A percentile compares a stretch with the other conserved stretches of the same genome.
Conservation (phyloP, 371 early-diverging fungal species). For the Batkoa obscura region DNA sequence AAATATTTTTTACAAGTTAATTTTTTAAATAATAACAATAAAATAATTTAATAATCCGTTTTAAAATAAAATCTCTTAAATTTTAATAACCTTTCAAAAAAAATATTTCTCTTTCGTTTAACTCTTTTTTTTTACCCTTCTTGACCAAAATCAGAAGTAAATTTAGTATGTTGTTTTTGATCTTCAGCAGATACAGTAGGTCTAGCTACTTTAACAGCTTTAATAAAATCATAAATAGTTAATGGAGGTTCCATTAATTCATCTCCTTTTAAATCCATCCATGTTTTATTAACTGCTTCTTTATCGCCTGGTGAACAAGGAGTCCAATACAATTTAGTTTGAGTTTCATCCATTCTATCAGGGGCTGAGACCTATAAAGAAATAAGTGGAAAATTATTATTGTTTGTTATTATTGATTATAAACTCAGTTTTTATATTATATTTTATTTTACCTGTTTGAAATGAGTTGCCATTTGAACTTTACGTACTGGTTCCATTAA, state of each 20-base stretch:
- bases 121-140: conserved; percentile 23
- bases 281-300: conserved; percentile 71
- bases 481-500: conserved; percentile 93
- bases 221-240: conserved; percentile 62
- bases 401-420: not conserved
- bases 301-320: conserved; percentile 92
- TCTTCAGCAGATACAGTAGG: conserved; percentile 79
- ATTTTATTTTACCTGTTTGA: conserved; percentile 40
- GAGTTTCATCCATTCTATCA: conserved; percentile 29
- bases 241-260: conserved; percentile 83
- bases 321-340: conserved; percentile 39
- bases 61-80: too few relatives aligned
- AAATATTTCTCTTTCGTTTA: too few relatives aligned
- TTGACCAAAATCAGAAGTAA: conserved; percentile 80
- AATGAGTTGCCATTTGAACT: conserved; percentile 91
- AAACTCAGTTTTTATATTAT: not conserved
- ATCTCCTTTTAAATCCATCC: conserved; percentile 69
- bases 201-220: conserved; percentile 52
- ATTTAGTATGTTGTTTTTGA: conserved; percentile 59
- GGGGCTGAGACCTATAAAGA: conserved; percentile 29
- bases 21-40: too few relatives aligned
- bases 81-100: too few relatives aligned
- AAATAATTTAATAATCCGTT: too few relatives aligned
- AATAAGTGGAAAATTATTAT: not conserved
- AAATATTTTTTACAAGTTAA: too few relatives aligned